Percentiles rank a stretch among this genome's conserved stretches.
Evolutionary conservation across 352 stramenopile genomes (phyloP).

Genomic region (Blastocystis sp.): DNA sequence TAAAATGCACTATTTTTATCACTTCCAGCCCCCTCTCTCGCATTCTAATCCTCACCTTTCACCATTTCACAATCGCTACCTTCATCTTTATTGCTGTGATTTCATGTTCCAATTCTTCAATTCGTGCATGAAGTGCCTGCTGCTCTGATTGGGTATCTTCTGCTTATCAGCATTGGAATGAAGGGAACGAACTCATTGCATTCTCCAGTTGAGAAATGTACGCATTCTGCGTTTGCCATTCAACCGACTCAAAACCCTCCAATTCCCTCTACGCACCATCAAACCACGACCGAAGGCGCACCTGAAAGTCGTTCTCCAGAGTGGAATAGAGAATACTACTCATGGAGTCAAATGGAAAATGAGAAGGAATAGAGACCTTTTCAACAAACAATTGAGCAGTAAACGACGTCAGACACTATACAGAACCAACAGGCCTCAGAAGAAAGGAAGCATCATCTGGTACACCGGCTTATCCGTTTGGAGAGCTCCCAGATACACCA

Average conservation of each 20-base stretch:
- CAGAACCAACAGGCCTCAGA: background rate
- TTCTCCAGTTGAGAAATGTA: background rate
- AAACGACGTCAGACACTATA: background rate
- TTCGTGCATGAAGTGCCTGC: background rate
- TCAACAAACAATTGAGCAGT: background rate
- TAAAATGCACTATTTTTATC: too few species aligned
- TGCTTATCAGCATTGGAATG: background rate
- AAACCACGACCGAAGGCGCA: background rate
- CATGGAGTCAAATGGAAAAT: background rate
- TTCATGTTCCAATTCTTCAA: conserved; percentile 11
- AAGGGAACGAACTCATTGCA: background rate
- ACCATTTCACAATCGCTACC: background rate
- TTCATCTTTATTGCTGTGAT: background rate
- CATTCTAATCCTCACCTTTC: background rate
- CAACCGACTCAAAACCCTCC: background rate
- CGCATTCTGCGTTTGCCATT: background rate
- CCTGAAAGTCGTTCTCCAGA: background rate
- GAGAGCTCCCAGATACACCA: conserved; percentile 25
- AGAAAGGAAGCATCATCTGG: conserved; percentile 41
- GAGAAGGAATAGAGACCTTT: background rate
- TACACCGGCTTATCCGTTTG: conserved; percentile 23
- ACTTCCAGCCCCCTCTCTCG: background rate
- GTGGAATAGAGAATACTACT: background rate
- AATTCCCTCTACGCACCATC: background rate
- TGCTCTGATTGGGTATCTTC: background rate